Base-by-base conservation (phyloP, 2,329 filamentous ascomycete genomes). In the Cordyceps militaris region DNA sequence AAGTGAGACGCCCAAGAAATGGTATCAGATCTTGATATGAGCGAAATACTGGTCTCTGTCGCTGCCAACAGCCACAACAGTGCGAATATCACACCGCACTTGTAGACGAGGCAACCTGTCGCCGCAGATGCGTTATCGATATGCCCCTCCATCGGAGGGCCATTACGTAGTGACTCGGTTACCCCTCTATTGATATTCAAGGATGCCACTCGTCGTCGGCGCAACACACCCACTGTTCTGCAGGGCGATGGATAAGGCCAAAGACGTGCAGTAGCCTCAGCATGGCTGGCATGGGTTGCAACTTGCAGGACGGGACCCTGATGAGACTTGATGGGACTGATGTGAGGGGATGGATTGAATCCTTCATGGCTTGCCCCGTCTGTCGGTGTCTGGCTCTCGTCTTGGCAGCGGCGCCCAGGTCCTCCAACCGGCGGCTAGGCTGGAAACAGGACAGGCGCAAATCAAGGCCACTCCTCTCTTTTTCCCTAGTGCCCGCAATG, bases 171-270 rank as follows among this genome's bases (percentile, higher is more conserved):
- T 23, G 30, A 44, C 32, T 44, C 42, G 30, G 11, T 55, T 55
- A 55, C 52, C 52, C 52, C 52, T 55, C 52, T 55, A 55, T 55
- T 55, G 52, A 55, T 55, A 26, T 47, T 47, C 42, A 47, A 23
- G 40, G 24, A 32, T 46, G 14, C 10, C 38, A 43, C 24, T 51
- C 36, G 51, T 54, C 51, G 40, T 44, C 51, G 26, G 40, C 51
- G 38, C 51, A 54, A 54, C 51, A 44, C 40, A 54, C 38, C 40
- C 51, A 43, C 51, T 40, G 16, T 24, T 38, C 38, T 54, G 51
- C 51, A 54, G 51, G 26, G 51, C n/a, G 26, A 54, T 54, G 51
- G 40, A 34, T 54, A 30, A 28, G n/a, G 13, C 51, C 51, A 46
- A 34, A 36, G 51, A 54, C 51, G 38, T 46, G 51, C 51, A 54